Evolutionary conservation across 495 filamentous ascomycete genomes (phyloP), one percentile per base, ranked within the genome.

Genomic region (Aspergillus wentii): DNA sequence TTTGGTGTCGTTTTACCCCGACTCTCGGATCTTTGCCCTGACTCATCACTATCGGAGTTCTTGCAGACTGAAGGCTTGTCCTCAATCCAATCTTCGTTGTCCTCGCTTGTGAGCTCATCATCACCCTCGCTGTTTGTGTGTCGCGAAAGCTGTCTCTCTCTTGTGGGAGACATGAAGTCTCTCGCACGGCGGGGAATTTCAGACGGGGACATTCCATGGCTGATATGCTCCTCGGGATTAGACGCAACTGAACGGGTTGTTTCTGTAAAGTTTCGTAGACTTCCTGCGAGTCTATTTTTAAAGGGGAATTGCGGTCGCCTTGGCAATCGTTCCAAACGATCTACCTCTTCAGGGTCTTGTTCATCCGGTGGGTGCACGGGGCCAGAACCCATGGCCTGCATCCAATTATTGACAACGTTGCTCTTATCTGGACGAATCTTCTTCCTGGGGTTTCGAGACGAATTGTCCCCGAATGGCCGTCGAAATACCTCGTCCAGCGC

Each of bases 401-500:
- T 94, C 88, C 88, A 94, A 32, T 81, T 76, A 11, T 80, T 77
- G 43, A 95, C 87, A 8, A 85, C 82, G 40, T 79, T 86, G 39
- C 79, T 79, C 6, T 75, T 85, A 49, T 86, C 80, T 18, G 76
- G 72, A 29, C 82, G 76, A 26, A 74, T 64, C 31, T 59, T 69
- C 35, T 73, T 68, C 6, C 72, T 69, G 4, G 68, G 78, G 11
- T 58, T 52, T 17, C 64, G 62, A 13, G 62, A 30, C 5, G 61
- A 66, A 17, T 64, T 61, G 30, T 67, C 69, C 15, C 50, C 50
- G 40, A 73, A 82, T 7, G 79, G 76, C 17, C 66, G 64, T 38
- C 86, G 75, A 57, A 97, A 97, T 0, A 97, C 88, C 48, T 94
- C 89, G 16, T 94, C 91, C n/a, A 97, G 64, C 8, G 86, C 90